A percentile compares a stretch with the other conserved stretches of the same genome.
Evolutionary conservation across 345 rosid species (phyloP).

Genomic region (Populus simonii): DNA sequence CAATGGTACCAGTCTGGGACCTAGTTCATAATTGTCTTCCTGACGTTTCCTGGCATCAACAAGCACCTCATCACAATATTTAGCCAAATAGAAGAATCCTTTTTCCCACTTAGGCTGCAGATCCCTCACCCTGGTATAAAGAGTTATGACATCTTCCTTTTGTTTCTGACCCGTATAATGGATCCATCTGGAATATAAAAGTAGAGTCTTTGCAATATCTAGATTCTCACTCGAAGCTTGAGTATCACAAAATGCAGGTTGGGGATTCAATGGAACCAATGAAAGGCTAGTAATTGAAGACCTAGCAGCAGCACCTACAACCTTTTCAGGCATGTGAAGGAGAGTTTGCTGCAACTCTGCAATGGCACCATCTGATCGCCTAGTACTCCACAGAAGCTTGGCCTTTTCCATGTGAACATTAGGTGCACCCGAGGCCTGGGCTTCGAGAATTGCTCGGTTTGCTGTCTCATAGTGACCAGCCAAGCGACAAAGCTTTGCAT

Average conservation of each 20-base stretch:
- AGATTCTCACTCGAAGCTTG: constrained; percentile 59
- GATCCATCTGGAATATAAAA: constrained; percentile 87
- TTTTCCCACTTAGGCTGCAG: constrained; percentile 91
- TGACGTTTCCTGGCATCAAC: constrained; percentile 93
- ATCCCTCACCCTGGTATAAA: constrained; percentile 80
- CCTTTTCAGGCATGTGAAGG: constrained; percentile 79
- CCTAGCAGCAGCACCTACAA: constrained; percentile 66
- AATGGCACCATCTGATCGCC: constrained; percentile 88
- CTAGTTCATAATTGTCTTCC: constrained; percentile 63
- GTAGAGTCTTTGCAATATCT: constrained; percentile 86
- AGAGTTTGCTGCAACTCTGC: constrained; percentile 87
- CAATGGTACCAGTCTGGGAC: constrained; percentile 37
- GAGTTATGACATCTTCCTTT: constrained; percentile 87
- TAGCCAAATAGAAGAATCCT: constrained; percentile 89
- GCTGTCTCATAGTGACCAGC: constrained; percentile 98
- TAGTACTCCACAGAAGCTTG: constrained; percentile 87
- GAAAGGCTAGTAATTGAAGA: constrained; percentile 73
- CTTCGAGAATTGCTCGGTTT: constrained; percentile 85
- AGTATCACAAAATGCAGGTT: constrained; percentile 49
- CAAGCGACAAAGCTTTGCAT: constrained; percentile 94
- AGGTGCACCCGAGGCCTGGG: constrained; percentile 85
- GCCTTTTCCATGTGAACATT: constrained; percentile 95
- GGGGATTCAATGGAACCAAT: constrained; percentile 62
- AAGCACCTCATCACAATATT: constrained; percentile 89
- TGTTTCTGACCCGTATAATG: constrained; percentile 91